Conservation (phyloP, 495 filamentous ascomycete species). For the Cercophora samala region DNA sequence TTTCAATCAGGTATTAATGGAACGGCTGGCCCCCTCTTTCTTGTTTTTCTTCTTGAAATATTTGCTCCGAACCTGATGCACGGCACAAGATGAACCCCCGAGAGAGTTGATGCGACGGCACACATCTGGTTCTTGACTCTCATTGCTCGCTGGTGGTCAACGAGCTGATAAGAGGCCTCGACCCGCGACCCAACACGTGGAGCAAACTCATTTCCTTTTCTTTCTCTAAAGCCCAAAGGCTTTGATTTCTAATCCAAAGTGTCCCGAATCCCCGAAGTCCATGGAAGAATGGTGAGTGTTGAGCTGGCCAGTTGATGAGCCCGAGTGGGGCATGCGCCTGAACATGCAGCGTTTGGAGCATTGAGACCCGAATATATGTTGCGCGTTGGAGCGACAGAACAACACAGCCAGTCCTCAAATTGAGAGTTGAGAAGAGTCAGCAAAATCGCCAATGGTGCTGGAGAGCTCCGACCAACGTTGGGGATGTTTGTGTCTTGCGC, state of each 20-base stretch:
- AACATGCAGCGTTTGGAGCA: background rate
- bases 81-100: background rate
- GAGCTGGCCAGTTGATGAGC: background rate
- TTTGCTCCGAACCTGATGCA: background rate
- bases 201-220: background rate
- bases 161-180: background rate
- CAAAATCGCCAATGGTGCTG: background rate
- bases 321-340: background rate
- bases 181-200: background rate
- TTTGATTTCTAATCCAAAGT: background rate
- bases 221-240: background rate
- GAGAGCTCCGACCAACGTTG: background rate
- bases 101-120: background rate
- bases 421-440: background rate
- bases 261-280: background rate
- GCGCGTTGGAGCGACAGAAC: background rate
- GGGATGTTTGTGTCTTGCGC: background rate
- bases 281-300: background rate
- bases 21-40: slow-evolving; percentile 7
- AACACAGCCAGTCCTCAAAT: background rate
- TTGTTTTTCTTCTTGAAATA: background rate
- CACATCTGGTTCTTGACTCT: background rate
- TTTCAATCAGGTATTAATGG: slow-evolving; percentile 24
- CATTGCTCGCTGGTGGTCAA: background rate
- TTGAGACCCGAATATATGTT: background rate